Base-by-base conservation (phyloP, 2,329 filamentous ascomycete species). In the Epichloe sibirici region DNA sequence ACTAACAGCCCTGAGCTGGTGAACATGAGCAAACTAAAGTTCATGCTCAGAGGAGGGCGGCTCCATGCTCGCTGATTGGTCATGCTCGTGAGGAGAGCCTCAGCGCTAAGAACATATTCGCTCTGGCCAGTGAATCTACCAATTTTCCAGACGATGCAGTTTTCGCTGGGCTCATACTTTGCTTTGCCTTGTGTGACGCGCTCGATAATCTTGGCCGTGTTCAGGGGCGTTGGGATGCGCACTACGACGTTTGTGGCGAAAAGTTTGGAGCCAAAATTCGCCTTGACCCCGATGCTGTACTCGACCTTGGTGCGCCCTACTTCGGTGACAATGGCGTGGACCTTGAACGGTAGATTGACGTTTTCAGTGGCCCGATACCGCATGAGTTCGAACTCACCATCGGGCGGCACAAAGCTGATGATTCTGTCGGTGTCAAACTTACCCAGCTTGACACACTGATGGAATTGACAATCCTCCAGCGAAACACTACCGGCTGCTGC, bases 61-160 rank as follows among this genome's bases (percentile, higher is more conserved):
- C 88, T 94, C 94, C 93, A 98, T 3, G 89, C 88, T 65, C 95
- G 95, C 68, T 97, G 90, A 63, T 95, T 95, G 47, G 94, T 98
- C 90, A 96, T 98, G 69, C 86, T 90, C 5, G 90, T 95, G 62
- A 98, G 74, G 51, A 86, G 86, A 43, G 93, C 93, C 70, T 98
- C 94, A 9, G 93, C 93, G 61, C 86, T 94, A 54, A 98, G 76
- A 12, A 98, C 91, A 58, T 86, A 98, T 70, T 98, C 93, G 71
- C 86, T 91, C 71, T 96, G 90, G n/a, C 93, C 93, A 0, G 90
- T 93, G 71, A 98, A 98, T n/a, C 93, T 81, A 12, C 90, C 86
- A 59, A 98, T 97, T 77, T 96, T 97, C 93, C 93, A 98, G 12
- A 97, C 86, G 58, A 98, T 97, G 64, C 91, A 89, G 74, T 98